Conservation (phyloP, 345 rosid genomes). For the Eucalyptus guilfoylei region DNA sequence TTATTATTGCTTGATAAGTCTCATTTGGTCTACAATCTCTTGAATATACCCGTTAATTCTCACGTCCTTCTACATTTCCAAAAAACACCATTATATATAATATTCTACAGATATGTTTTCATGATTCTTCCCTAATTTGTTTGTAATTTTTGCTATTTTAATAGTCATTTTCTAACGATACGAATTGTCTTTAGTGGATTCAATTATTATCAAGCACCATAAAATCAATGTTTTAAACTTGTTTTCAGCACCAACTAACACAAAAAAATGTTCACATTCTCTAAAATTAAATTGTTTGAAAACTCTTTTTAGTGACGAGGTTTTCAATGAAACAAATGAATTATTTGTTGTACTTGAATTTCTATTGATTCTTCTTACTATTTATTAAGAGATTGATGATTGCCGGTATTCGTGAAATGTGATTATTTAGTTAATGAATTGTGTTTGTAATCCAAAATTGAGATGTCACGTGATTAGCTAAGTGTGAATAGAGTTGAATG, state of each 20-base stretch:
- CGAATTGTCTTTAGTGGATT: neutral
- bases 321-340: neutral
- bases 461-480: neutral
- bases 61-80: neutral
- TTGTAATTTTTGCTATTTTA: neutral
- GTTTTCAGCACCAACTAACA: neutral
- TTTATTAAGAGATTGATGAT: neutral
- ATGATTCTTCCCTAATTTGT: neutral
- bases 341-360: neutral
- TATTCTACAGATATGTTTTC: neutral
- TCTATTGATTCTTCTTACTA: neutral
- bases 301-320: neutral
- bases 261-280: neutral
- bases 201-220: neutral
- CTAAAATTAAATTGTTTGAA: neutral
- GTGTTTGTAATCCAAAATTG: neutral
- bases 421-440: neutral
- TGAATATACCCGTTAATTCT: neutral
- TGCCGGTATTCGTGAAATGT: fast-evolving
- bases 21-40: neutral
- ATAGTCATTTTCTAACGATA: neutral
- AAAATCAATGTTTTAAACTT: neutral
- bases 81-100: neutral
- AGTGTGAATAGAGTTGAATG: neutral
- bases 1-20: neutral